Evolutionary conservation across 371 early-diverging fungal species (phyloP).

Genomic region (Capillidium rhysosporum): DNA sequence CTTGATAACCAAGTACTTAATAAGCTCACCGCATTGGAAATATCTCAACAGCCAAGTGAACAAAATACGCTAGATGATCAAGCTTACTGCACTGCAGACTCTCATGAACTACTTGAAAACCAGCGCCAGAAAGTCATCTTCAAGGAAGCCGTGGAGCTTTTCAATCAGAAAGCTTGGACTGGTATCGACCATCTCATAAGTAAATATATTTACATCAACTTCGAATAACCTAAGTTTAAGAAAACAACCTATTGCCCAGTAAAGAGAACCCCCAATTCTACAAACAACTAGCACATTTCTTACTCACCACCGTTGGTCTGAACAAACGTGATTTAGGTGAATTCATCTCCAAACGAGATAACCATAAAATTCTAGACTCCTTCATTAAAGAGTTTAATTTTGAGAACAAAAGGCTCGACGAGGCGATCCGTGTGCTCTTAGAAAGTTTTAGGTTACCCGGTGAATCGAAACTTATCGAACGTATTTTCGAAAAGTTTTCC

Average conservation of each 20-base stretch:
- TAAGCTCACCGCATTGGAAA: background rate
- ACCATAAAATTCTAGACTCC: slow-evolving; percentile 46
- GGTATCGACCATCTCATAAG: slow-evolving; percentile 40
- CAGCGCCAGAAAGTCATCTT: slow-evolving; percentile 64
- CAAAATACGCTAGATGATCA: slow-evolving; percentile 24
- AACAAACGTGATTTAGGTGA: slow-evolving; percentile 72
- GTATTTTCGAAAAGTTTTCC: slow-evolving; percentile 76
- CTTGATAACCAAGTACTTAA: background rate
- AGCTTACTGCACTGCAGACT: slow-evolving; percentile 56
- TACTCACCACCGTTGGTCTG: slow-evolving; percentile 46
- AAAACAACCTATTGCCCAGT: slow-evolving; percentile 34
- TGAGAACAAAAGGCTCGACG: slow-evolving; percentile 53
- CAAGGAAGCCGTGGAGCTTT: slow-evolving; percentile 19
- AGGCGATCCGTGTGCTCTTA: slow-evolving; percentile 62
- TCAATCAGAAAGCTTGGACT: background rate
- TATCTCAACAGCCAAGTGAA: background rate
- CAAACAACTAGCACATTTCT: slow-evolving; percentile 39
- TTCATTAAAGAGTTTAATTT: slow-evolving; percentile 78
- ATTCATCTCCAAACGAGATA: slow-evolving; percentile 65
- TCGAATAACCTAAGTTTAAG: too few species aligned
- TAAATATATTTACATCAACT: too few species aligned
- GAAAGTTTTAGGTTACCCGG: slow-evolving; percentile 81
- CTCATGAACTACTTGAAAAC: slow-evolving; percentile 58
- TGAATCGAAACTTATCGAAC: slow-evolving; percentile 84
- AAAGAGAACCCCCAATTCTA: slow-evolving; percentile 17